Percentiles rank a stretch among this genome's conserved stretches.
Evolutionary conservation across 176 grass and related monocot species (phyloP).

Genomic region (Eremochloa ophiuroides): DNA sequence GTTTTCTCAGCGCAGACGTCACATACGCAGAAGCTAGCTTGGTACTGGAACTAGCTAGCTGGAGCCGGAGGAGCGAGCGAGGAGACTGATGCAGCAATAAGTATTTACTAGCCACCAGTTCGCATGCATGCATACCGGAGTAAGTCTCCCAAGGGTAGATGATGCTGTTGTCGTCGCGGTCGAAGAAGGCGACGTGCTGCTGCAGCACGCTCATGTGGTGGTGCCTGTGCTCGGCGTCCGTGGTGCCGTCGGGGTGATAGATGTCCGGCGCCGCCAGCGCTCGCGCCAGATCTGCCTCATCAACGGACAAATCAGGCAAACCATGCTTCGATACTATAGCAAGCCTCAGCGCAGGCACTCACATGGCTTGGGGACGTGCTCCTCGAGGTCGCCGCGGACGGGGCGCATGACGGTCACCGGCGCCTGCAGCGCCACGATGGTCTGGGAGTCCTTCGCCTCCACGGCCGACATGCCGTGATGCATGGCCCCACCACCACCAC

Average conservation of each 20-base stretch:
- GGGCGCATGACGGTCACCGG: slow-evolving; percentile 68
- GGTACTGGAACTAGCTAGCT: no score
- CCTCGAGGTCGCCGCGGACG: slow-evolving; percentile 73
- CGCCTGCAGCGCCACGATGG: slow-evolving; percentile 69
- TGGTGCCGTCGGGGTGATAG: slow-evolving; percentile 77
- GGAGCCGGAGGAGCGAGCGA: no score
- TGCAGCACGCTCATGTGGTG: slow-evolving; percentile 76
- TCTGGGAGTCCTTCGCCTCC: slow-evolving; percentile 52
- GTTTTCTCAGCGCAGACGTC: background rate
- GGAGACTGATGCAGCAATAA: no score
- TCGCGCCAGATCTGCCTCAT: slow-evolving; percentile 57
- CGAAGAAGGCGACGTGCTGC: slow-evolving; percentile 93
- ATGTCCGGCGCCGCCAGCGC: slow-evolving; percentile 73
- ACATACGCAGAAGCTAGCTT: no score
- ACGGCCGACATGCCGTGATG: background rate
- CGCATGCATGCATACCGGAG: slow-evolving; percentile 24
- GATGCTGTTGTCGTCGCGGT: slow-evolving; percentile 69
- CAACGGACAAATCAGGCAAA: background rate
- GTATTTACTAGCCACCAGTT: no score
- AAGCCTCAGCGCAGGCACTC: background rate
- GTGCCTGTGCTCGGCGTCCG: slow-evolving; percentile 41
- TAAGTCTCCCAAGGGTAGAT: slow-evolving; percentile 94
- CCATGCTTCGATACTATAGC: background rate
- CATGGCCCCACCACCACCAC: background rate
- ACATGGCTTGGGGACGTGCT: slow-evolving; percentile 85